Percentiles rank a stretch among this genome's conserved stretches.
Evolutionary conservation across 1,284 basidiomycete species (phyloP).

Genomic region (Inonotus obliquus): DNA sequence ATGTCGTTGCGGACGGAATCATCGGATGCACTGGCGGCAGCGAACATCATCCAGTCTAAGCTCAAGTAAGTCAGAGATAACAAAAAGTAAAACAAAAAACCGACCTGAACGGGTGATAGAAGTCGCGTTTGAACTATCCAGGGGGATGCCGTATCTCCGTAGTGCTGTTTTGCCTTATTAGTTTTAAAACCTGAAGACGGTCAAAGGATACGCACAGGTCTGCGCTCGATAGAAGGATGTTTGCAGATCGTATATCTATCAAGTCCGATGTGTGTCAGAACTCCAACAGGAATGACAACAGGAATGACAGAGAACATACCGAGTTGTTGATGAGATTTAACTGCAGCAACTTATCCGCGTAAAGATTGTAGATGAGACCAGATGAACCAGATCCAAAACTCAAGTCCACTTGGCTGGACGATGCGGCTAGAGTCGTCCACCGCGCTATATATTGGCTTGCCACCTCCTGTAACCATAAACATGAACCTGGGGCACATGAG

Average conservation of each 20-base stretch:
- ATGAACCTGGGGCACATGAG: not conserved
- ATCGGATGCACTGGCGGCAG: constrained; percentile 30
- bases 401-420: constrained; percentile 24
- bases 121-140: constrained; percentile 23
- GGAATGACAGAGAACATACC: too few species aligned
- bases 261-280: too few species aligned
- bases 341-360: constrained; percentile 16
- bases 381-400: constrained; percentile 28
- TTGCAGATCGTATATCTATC: constrained; percentile 11
- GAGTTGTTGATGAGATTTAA: constrained; percentile 25
- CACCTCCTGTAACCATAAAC: not conserved
- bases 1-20: constrained; percentile 28
- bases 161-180: not conserved
- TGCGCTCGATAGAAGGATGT: constrained; percentile 2
- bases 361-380: constrained; percentile 26
- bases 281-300: too few species aligned
- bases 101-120: constrained; percentile 8
- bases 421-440: constrained; percentile 17
- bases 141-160: constrained; percentile 21
- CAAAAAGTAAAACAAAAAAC: not conserved
- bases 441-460: constrained; percentile 4
- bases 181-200: not conserved
- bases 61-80: not conserved
- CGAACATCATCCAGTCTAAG: constrained; percentile 39
- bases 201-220: not conserved